Base-by-base conservation (phyloP, 805 yeast species). In the Pichia paraexigua region DNA sequence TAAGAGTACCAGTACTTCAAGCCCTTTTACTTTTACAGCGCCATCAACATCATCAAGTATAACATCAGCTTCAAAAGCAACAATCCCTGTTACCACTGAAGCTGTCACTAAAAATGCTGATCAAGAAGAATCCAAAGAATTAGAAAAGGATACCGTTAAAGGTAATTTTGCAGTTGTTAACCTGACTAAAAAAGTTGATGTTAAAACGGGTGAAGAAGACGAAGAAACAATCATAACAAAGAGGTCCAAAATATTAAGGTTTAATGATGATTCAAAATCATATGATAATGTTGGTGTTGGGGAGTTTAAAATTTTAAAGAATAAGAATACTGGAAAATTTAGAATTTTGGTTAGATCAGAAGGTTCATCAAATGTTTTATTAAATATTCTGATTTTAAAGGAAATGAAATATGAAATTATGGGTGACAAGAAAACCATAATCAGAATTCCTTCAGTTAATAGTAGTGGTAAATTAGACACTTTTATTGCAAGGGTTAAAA, bases 301-400 rank as follows among this genome's bases (percentile, higher is more conserved):
- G 3, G 91, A 84, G 47, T 72, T 90, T 58, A 86, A 88, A 60
- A 72, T 92, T 13, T 71, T 92, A 50, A 80, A 76, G 52, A 75
- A 84, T 60, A 76, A 76, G 48, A 74, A 71, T 2, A 82, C 85
- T 11, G 70, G 72, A 22, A 87, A 87, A 62, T 64, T 82, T 3
- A 80, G 98, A 64, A 69, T 87, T 15, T 70, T 92, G 39, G 76
- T 92, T 21, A 80, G 98, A 61, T 87, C 97, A 0, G 98, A 91
- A 51, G 97, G 96, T 28, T 82, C 89, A 41, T 84, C 85, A 41
- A 78, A 95, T 59, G 82, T 90, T 17, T 66, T 92, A 45, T 68
- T 92, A 53, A 92, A 92, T 64, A 72, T 82, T 15, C 68, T 73
- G n/a, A 66, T 90, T 12, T 71, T 78, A 11, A 76, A 76, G 49